Evolutionary conservation across 352 stramenopile species (phyloP).

Genomic region (Phytophthora colocasiae): DNA sequence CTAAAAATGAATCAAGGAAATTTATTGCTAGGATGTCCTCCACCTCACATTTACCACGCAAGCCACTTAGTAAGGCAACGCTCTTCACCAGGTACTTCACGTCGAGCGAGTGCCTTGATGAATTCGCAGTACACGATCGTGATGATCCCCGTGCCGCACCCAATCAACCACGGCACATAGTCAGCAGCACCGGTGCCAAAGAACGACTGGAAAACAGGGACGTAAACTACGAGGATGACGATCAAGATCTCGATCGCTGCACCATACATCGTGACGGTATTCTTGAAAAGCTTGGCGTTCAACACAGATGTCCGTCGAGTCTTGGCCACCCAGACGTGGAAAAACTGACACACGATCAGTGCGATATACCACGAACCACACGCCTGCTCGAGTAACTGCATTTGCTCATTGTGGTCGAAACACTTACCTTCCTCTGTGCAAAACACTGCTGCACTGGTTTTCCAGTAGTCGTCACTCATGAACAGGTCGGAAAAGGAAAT

Average conservation of each 20-base stretch:
- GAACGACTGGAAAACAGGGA: conserved; percentile 50
- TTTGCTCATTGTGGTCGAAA: conserved; percentile 52
- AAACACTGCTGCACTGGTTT: conserved; percentile 22
- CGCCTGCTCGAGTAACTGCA: conserved; percentile 59
- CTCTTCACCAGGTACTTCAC: conserved; percentile 34
- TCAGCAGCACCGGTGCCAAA: conserved; percentile 43
- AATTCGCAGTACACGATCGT: conserved; percentile 51
- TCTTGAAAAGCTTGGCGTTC: conserved; percentile 78
- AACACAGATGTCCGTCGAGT: conserved; percentile 77
- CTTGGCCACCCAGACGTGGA: conserved; percentile 87
- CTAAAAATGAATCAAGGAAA: no score
- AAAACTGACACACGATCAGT: conserved; percentile 84
- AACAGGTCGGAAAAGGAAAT: conserved; percentile 52
- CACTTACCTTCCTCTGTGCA: conserved; percentile 36
- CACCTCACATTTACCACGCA: conserved; percentile 25
- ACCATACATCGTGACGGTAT: conserved; percentile 77
- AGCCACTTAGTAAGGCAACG: conserved; percentile 24
- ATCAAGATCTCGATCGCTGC: conserved; percentile 48
- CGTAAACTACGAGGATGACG: conserved; percentile 55
- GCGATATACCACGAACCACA: conserved; percentile 77
- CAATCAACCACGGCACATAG: conserved; percentile 61
- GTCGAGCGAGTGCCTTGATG: conserved; percentile 42
- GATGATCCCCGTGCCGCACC: conserved; percentile 36
- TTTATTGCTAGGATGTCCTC: no score
- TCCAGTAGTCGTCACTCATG: conserved; percentile 50